These are phyloP conservation scores for Candida wancherniae DNA, from an alignment of 805 yeast genomes.

Conservation along the genomic window DNA sequence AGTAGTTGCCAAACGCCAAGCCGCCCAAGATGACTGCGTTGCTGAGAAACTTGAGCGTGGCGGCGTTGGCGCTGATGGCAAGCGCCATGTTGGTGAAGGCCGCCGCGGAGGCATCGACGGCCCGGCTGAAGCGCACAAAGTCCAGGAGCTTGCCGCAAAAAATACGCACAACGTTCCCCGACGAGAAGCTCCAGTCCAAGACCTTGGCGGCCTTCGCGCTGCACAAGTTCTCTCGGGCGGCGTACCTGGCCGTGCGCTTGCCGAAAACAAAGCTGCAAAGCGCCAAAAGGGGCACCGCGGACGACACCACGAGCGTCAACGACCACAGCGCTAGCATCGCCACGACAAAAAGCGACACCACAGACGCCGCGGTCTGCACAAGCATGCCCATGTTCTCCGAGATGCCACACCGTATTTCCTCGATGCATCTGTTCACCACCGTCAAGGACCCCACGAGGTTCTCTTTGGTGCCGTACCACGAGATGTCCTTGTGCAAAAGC, in stretches of 20 bases:
- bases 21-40: constrained; percentile 83
- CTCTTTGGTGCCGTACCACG: constrained; percentile 60
- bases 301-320: constrained; percentile 70
- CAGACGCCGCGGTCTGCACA: constrained; percentile 49
- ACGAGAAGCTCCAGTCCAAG: constrained; percentile 65
- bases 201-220: constrained; percentile 55
- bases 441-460: constrained; percentile 59
- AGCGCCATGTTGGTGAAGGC: constrained; percentile 43
- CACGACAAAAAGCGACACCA: constrained; percentile 51
- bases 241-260: constrained; percentile 42
- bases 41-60: constrained; percentile 51
- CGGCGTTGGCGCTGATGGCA: constrained; percentile 51
- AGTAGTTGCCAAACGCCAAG: constrained; percentile 81
- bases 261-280: constrained; percentile 48
- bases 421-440: constrained; percentile 66
- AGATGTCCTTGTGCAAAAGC: constrained; percentile 42
- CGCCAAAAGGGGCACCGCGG: constrained; percentile 66
- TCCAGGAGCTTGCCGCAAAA: constrained; percentile 58
- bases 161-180: constrained; percentile 56
- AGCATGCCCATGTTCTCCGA: constrained; percentile 63
- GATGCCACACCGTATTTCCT: constrained; percentile 63
- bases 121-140: constrained; percentile 33
- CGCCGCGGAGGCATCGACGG: constrained; percentile 32
- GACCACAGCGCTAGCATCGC: constrained; percentile 83
- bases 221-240: constrained; percentile 52